Base-by-base conservation (phyloP, 2,329 filamentous ascomycete species). In the Colletotrichum shisoi region DNA sequence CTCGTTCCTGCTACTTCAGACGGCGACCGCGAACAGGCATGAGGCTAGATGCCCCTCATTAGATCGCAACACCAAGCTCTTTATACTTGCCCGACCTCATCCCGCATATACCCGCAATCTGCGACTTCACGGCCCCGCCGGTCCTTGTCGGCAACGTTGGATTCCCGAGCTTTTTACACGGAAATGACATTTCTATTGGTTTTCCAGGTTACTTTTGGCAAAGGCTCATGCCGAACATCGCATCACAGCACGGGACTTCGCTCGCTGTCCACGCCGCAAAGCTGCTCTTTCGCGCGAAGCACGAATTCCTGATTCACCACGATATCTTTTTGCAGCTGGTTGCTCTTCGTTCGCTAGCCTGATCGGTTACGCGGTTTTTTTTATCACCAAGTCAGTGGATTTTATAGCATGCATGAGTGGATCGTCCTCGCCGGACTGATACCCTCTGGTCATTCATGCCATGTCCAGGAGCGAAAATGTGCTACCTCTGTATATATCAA, bases 21-120 rank as follows among this genome's bases (percentile, higher is more conserved):
- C 71, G 78, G 78, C 70, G 77, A 80, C 69, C 73, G 71, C 71
- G 77, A 79, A 67, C 75, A 76, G 72, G 73, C 68, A 59, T 72
- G 71, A 71, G 65, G 37, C 31, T 21, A 51, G 42, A 44, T 31
- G 21, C 42, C 13, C 15, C 64, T 40, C 40, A 59, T 59, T 56
- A 68, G 44, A 65, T 51, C 65, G 56, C 65, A 44, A 59, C 37
- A 59, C 27, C 61, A 51, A 49, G 60, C 61, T 67, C 34, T 49
- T 56, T 56, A 56, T 56, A 65, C 45, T 44, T 34, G 61, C 56
- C 40, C 49, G 27, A 65, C 27, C 62, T 45, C 49, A 45, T 31
- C 48, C 49, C 56, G 56, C 61, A 68, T 68, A 68, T 68, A 68
- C 65, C 61, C 54, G 65, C 65, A 49, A 49, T 65, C 61, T 44